These are phyloP conservation scores for Euphorbia pulcherrima DNA, from an alignment of 345 rosid species.

Conservation along the genomic window DNA sequence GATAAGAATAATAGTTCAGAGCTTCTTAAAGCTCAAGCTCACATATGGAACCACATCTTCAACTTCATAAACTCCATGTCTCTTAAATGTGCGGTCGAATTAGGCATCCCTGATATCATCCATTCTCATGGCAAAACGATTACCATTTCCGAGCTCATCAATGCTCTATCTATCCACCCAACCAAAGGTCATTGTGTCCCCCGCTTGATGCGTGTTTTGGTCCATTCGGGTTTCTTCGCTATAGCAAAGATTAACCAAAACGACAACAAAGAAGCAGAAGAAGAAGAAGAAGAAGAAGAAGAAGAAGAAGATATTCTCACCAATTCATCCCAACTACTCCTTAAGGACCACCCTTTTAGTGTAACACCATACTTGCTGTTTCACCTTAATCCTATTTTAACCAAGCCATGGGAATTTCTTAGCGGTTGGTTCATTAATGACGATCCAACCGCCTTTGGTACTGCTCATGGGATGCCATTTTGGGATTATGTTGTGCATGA, in stretches of 20 bases:
- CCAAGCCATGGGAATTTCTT: too few relatives aligned
- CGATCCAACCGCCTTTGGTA: too few relatives aligned
- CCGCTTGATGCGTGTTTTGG: conserved; percentile 36
- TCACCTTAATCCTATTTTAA: too few relatives aligned
- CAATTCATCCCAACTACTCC: background rate
- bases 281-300: too few relatives aligned
- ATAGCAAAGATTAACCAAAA: background rate
- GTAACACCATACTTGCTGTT: too few relatives aligned
- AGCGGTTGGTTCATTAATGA: too few relatives aligned
- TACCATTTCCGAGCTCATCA: conserved; percentile 19
- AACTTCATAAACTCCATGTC: conserved; percentile 20
- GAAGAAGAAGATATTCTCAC: conserved; percentile 6
- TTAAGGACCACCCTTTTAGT: background rate
- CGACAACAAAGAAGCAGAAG: background rate
- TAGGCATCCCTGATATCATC: conserved; percentile 46
- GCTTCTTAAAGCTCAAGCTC: conserved; percentile 15
- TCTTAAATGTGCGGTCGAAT: conserved; percentile 35
- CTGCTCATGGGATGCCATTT: background rate
- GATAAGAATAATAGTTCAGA: background rate
- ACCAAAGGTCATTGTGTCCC: conserved; percentile 14
- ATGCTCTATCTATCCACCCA: conserved; percentile 19
- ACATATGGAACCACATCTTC: conserved; percentile 12
- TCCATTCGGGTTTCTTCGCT: conserved; percentile 18
- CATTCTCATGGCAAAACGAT: conserved; percentile 39
- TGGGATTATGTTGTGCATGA: background rate